A percentile compares a stretch with the other conserved stretches of the same genome.
These are phyloP conservation scores for Podaxis pistillaris DNA, from an alignment of 768 basidiomycete genomes.

Conservation along the genomic window DNA sequence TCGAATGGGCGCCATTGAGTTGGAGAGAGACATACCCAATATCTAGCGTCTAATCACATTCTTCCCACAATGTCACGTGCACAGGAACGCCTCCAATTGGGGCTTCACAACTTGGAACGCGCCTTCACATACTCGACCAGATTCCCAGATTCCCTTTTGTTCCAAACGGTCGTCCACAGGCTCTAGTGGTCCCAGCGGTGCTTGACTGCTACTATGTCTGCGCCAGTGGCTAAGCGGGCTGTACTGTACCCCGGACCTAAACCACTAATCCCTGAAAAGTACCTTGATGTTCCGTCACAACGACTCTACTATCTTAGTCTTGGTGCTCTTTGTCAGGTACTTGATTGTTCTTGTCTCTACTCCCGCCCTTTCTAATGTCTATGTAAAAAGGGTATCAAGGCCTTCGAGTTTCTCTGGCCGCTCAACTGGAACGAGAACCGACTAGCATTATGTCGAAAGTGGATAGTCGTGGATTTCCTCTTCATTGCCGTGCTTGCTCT, in stretches of 20 bases:
- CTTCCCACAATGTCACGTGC: background rate
- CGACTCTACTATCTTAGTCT: slow-evolving; percentile 77
- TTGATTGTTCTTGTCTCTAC: background rate
- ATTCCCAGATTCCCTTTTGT: background rate
- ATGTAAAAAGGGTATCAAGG: slow-evolving; percentile 64
- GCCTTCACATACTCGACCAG: background rate
- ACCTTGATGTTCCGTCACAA: slow-evolving; percentile 75
- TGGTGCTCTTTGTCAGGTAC: slow-evolving; percentile 74
- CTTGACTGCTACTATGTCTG: slow-evolving; percentile 12
- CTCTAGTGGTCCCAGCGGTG: background rate
- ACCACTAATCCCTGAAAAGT: slow-evolving; percentile 71
- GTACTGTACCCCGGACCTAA: slow-evolving; percentile 11
- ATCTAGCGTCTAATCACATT: background rate
- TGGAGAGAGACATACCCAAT: too few relatives aligned
- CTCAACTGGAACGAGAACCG: slow-evolving; percentile 45
- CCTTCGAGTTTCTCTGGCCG: slow-evolving; percentile 65
- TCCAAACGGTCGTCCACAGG: background rate
- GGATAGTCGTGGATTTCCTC: slow-evolving; percentile 68
- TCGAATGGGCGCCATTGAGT: too few relatives aligned
- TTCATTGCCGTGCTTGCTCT: slow-evolving; percentile 56
- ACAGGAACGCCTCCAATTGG: background rate
- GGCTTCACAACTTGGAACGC: background rate
- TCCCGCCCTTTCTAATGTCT: background rate
- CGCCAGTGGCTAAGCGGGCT: background rate
- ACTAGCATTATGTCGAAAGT: slow-evolving; percentile 55